Percentiles rank a stretch among this genome's conserved stretches.
These are phyloP conservation scores for Bifiguratus adelaidae DNA, from an alignment of 192 early-diverging fungal genomes.

Conservation along the genomic window DNA sequence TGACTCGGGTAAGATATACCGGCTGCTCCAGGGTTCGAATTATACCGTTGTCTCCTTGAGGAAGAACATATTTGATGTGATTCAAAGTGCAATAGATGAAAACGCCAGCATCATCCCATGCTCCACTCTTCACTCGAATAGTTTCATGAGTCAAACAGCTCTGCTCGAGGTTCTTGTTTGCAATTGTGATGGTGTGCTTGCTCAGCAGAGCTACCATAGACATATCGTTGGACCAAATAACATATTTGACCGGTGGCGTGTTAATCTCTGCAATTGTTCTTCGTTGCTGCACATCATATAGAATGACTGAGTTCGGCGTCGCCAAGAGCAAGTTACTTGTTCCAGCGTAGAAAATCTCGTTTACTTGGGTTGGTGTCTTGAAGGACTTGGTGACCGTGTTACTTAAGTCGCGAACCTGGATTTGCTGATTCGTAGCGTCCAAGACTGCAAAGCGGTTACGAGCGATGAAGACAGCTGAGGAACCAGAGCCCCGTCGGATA, in stretches of 20 bases:
- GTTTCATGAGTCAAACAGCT: slow-evolving; percentile 89
- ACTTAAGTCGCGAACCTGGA: slow-evolving; percentile 77
- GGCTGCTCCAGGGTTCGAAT: slow-evolving; percentile 95
- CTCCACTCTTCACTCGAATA: slow-evolving; percentile 95
- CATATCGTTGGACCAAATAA: slow-evolving; percentile 88
- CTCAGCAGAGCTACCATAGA: slow-evolving; percentile 79
- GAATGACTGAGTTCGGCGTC: slow-evolving; percentile 76
- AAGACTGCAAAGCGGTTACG: slow-evolving; percentile 97
- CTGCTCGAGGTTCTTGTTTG: slow-evolving; percentile 82
- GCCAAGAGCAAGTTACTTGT: slow-evolving; percentile 75
- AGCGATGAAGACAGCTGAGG: slow-evolving; percentile 85
- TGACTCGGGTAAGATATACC: slow-evolving; percentile 80
- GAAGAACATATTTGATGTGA: slow-evolving; percentile 95
- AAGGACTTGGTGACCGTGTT: slow-evolving; percentile 88
- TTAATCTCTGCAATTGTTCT: slow-evolving; percentile 65
- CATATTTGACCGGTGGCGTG: slow-evolving; percentile 85
- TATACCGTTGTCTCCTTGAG: slow-evolving; percentile 94
- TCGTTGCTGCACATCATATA: slow-evolving; percentile 87
- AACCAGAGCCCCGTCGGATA: slow-evolving; percentile 68
- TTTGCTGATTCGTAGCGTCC: slow-evolving; percentile 73
- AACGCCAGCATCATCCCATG: slow-evolving; percentile 88
- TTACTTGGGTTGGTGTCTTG: slow-evolving; percentile 64
- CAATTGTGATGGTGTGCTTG: slow-evolving; percentile 95
- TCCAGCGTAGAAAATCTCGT: slow-evolving; percentile 84
- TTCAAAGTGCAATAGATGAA: slow-evolving; percentile 96